phyloP scores from a whole-genome alignment of 371 early-diverging fungal species.

The Chytridium lagenaria region DNA sequence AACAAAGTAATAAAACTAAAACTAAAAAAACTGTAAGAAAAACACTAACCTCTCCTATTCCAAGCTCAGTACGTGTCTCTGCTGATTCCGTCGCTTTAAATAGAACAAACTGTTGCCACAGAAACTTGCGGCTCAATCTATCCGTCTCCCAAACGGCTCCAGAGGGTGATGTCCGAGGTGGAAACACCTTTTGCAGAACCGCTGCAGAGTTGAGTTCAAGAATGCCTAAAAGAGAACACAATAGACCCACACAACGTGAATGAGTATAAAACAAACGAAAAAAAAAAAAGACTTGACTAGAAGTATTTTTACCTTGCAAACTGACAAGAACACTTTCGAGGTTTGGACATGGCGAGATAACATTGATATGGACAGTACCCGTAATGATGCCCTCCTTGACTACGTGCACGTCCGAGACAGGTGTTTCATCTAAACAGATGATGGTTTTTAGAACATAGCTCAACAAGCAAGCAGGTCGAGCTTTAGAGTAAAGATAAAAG shows the following conservation, averaged over 20 bases:
- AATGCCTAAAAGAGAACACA: neutral
- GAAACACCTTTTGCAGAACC: slow-evolving; percentile 5
- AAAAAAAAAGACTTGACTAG: neutral
- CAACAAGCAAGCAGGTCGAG: neutral
- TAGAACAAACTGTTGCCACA: slow-evolving; percentile 3
- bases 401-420: neutral
- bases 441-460: neutral
- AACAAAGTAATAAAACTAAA: no score
- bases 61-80: neutral
- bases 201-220: neutral
- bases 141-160: neutral
- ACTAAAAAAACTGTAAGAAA: no score
- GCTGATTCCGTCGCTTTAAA: neutral
- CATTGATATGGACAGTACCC: neutral
- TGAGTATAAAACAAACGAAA: neutral
- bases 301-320: neutral
- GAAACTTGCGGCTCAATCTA: neutral
- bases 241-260: neutral
- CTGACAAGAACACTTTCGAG: neutral
- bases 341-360: neutral
- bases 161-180: neutral
- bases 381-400: slow-evolving; percentile 11
- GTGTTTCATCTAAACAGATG: neutral
- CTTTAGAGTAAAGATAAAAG: no score
- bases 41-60: neutral